Conservation (phyloP, 1,284 basidiomycete species). For the Tremellales sp. region DNA sequence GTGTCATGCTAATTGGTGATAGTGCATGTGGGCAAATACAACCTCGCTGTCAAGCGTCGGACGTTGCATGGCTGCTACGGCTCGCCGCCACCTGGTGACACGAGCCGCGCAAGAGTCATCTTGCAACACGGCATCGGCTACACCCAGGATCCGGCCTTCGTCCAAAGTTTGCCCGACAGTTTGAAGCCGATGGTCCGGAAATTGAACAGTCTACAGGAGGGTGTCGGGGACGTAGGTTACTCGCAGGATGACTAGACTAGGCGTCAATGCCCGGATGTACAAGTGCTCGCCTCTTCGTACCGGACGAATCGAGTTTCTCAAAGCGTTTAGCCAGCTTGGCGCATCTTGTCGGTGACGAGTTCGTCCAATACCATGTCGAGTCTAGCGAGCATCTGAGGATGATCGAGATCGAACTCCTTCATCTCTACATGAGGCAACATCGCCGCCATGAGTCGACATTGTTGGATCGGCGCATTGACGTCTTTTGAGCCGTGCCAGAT, state of each 20-base stretch:
- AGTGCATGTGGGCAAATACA: conserved; percentile 51
- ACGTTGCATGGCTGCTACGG: conserved; percentile 74
- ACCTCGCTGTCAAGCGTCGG: conserved; percentile 55
- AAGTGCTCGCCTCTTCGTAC: too few relatives aligned
- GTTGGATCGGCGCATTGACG: too few relatives aligned
- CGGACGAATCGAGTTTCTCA: too few relatives aligned
- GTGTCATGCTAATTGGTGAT: neutral
- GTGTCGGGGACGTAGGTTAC: conserved; percentile 54
- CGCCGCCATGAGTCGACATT: too few relatives aligned
- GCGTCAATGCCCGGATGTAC: too few relatives aligned
- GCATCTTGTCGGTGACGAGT: too few relatives aligned
- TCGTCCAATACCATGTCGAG: too few relatives aligned
- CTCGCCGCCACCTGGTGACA: conserved; percentile 57
- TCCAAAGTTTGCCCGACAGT: conserved; percentile 53
- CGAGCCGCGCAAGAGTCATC: conserved; percentile 65
- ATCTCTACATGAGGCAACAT: too few relatives aligned
- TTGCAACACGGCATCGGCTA: conserved; percentile 71
- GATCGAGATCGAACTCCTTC: too few relatives aligned
- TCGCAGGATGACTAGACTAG: conserved; percentile 50
- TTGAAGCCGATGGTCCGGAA: conserved; percentile 59
- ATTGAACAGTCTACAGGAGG: conserved; percentile 58
- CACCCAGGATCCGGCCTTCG: conserved; percentile 53
- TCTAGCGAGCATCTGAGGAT: too few relatives aligned
- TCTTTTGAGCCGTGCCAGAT: too few relatives aligned
- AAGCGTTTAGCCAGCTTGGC: too few relatives aligned